Evolutionary conservation across 208 protist genomes (phyloP).

Genomic region (Kentomonas sorsogonicus): DNA sequence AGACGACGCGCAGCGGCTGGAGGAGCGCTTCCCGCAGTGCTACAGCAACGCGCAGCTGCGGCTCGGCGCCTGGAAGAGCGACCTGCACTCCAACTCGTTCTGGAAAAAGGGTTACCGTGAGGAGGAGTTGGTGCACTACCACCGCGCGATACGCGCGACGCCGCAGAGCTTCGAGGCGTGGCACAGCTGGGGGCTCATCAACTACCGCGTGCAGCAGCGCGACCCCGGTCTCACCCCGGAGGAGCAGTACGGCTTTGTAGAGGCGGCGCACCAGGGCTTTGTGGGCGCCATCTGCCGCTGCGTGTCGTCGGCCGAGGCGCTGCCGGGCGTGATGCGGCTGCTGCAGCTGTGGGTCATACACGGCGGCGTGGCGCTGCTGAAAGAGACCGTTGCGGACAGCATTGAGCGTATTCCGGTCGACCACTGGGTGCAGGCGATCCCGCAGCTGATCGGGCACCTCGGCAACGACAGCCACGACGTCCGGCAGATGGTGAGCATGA

Average conservation of each 20-base stretch:
- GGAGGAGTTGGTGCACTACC: conserved; percentile 70
- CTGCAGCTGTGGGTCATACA: conserved; percentile 98
- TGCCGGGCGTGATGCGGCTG: conserved; percentile 97
- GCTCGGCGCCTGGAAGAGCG: conserved; percentile 84
- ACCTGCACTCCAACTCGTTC: conserved; percentile 76
- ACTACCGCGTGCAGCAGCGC: conserved; percentile 93
- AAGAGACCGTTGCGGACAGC: conserved; percentile 89
- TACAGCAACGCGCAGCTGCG: conserved; percentile 77
- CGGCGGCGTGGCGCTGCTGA: conserved; percentile 74
- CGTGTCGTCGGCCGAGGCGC: conserved; percentile 59
- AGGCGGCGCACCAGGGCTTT: conserved; percentile 94
- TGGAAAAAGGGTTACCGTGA: conserved; percentile 71
- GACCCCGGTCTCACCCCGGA: conserved; percentile 65
- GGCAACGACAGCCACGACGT: conserved; percentile 88
- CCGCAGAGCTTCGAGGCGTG: conserved; percentile 91
- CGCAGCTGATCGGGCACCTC: conserved; percentile 99
- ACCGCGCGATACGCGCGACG: conserved; percentile 76
- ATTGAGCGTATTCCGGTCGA: conserved; percentile 94
- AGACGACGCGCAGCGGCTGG: conserved; percentile 42
- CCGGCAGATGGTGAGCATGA: conserved; percentile 91
- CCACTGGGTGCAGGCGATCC: conserved; percentile 99
- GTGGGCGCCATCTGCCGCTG: conserved; percentile 94
- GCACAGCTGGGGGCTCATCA: conserved; percentile 97
- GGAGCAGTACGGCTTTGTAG: conserved; percentile 76
- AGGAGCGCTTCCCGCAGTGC: conserved; percentile 47